Evolutionary conservation across 129 eudicot species (phyloP), one percentile per base, ranked within the genome.

Genomic region (Flaveria sonorensis): DNA sequence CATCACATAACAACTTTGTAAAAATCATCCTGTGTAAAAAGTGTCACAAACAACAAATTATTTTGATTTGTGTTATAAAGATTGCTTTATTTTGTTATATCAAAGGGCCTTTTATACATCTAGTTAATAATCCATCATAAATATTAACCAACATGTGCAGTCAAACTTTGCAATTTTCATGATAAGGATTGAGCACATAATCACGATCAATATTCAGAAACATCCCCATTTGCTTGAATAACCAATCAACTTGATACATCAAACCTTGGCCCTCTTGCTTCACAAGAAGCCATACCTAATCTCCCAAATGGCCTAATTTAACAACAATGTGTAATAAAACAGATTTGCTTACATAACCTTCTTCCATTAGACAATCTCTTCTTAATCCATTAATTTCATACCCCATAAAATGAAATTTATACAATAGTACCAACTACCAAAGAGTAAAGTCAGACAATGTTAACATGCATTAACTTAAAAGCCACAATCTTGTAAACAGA

Each of bases 1-100:
- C 78, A 77, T 55, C 89, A 83, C 19, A 76, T 63, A 62, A 72
- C 11, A 72, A 50, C 47, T 79, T 71, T 59, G 66, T 52, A 19
- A 61, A 36, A 61, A 71, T 52, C 61, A 55, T 68, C 60, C 40
- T 52, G 48, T 13, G n/a, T 18, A 60, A 78, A n/a, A 4, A 56
- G 60, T 18, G 8, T 65, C 23, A 15, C 7, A 65, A 32, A 32
- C 23, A 32, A 16, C 19, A 55, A 4, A 13, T 63, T 30, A 47
- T 75, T 23, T 18, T 10, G 7, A 26, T 71, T n/a, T 30, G 14
- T 18, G 26, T 52, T 8, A 32, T 16, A 36, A 36, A 28, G 68
- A 63, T 13, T 1, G 45, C 45, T 4, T 7, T 32, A 15, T 36
- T 26, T 28, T 51, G 46, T 28, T 15, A 16, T 52, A 51, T 52